A percentile compares a stretch with the other conserved stretches of the same genome.
These are phyloP conservation scores for Colletotrichum musae DNA, from an alignment of 2,329 filamentous ascomycete genomes.

Conservation along the genomic window DNA sequence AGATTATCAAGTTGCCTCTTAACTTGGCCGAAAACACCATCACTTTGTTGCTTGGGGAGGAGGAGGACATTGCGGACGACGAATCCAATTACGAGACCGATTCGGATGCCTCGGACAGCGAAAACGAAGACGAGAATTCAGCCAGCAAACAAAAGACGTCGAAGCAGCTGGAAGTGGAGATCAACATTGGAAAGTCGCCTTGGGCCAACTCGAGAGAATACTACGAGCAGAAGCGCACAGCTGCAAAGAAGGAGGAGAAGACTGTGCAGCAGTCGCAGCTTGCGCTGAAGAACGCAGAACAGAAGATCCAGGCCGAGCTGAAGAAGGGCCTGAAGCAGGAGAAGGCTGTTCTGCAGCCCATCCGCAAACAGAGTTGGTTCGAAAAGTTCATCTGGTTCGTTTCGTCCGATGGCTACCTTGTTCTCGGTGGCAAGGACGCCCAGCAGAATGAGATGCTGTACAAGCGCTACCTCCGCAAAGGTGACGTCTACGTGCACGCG, in stretches of 20 bases:
- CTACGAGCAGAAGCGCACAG: slow-evolving; percentile 88
- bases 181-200: slow-evolving; percentile 85
- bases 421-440: slow-evolving; percentile 89
- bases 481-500: slow-evolving; percentile 92
- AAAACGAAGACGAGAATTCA: slow-evolving; percentile 53
- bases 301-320: slow-evolving; percentile 88
- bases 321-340: slow-evolving; percentile 93
- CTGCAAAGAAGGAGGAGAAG: slow-evolving; percentile 89
- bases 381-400: slow-evolving; percentile 98
- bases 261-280: slow-evolving; percentile 85
- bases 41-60: slow-evolving; percentile 83
- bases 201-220: slow-evolving; percentile 94
- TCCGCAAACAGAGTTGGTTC: slow-evolving; percentile 92
- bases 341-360: slow-evolving; percentile 86
- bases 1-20: slow-evolving; percentile 87
- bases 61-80: slow-evolving; percentile 74
- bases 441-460: slow-evolving; percentile 96
- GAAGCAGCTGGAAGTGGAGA: slow-evolving; percentile 80
- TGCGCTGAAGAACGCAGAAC: slow-evolving; percentile 90
- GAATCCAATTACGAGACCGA: slow-evolving; percentile 76
- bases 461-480: slow-evolving; percentile 85
- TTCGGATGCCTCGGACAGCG: slow-evolving; percentile 72
- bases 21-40: slow-evolving; percentile 92
- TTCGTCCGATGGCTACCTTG: slow-evolving; percentile 94
- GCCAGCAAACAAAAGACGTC: slow-evolving; percentile 57